These are phyloP conservation scores for Postia placenta DNA, from an alignment of 768 basidiomycete genomes.

Conservation along the genomic window DNA sequence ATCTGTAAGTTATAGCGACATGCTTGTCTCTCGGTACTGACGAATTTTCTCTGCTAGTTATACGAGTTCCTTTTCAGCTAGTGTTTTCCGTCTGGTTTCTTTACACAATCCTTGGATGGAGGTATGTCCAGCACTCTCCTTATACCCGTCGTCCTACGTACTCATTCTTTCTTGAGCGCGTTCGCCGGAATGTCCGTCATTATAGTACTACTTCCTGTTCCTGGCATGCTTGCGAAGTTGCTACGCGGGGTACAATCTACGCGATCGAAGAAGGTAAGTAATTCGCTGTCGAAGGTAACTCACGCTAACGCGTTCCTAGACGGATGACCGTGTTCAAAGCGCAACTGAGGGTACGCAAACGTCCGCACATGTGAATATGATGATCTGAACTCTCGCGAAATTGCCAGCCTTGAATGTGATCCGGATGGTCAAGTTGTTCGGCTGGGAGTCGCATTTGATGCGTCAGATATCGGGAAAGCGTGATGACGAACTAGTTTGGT, in stretches of 20 bases:
- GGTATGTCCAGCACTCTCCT: slow-evolving; percentile 20
- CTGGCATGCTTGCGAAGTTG: slow-evolving; percentile 33
- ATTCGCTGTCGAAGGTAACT: background rate
- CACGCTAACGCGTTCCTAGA: slow-evolving; percentile 19
- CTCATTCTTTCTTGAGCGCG: slow-evolving; percentile 16
- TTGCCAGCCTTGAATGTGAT: slow-evolving; percentile 28
- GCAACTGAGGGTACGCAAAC: slow-evolving; percentile 30
- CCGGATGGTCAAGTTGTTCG: slow-evolving; percentile 45
- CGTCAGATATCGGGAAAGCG: slow-evolving; percentile 49
- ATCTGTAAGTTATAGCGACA: slow-evolving; percentile 5
- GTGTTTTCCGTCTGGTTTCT: slow-evolving; percentile 35
- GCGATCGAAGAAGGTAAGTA: slow-evolving; percentile 35
- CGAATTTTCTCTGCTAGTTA: slow-evolving; percentile 2
- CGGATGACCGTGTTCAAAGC: slow-evolving; percentile 37
- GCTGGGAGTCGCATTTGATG: slow-evolving; percentile 41
- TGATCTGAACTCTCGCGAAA: slow-evolving; percentile 2
- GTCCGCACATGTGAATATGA: slow-evolving; percentile 1
- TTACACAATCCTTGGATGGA: slow-evolving; percentile 44
- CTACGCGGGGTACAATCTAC: slow-evolving; percentile 29
- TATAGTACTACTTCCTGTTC: slow-evolving; percentile 34
- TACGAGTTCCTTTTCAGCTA: slow-evolving; percentile 38
- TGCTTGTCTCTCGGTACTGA: background rate
- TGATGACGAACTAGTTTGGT: slow-evolving; percentile 55
- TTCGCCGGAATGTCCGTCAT: slow-evolving; percentile 36
- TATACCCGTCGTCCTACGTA: slow-evolving; percentile 26